Evolutionary conservation across 2,329 filamentous ascomycete genomes (phyloP).

Genomic region (Beauveria pseudobassiana): DNA sequence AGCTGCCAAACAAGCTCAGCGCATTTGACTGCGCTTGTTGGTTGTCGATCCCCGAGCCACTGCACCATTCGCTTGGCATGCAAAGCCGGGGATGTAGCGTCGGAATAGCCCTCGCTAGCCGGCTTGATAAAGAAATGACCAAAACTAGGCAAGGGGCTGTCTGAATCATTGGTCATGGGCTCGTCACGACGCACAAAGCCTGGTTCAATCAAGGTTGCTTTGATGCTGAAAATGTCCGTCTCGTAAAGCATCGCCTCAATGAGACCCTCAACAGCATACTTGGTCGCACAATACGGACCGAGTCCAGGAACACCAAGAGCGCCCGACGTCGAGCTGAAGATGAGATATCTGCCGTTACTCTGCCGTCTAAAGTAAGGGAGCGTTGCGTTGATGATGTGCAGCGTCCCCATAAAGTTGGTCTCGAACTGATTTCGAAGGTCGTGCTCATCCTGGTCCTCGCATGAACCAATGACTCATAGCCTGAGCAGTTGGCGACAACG

Average conservation of each 20-base stretch:
- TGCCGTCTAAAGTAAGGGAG: slow-evolving; percentile 81
- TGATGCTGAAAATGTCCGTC: slow-evolving; percentile 83
- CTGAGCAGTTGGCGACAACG: slow-evolving; percentile 86
- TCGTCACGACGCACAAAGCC: slow-evolving; percentile 85
- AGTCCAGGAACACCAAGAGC: slow-evolving; percentile 89
- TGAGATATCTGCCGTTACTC: slow-evolving; percentile 72
- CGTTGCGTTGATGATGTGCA: slow-evolving; percentile 86
- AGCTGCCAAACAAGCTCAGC: slow-evolving; percentile 92
- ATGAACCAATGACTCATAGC: slow-evolving; percentile 90
- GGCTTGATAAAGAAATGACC: slow-evolving; percentile 89
- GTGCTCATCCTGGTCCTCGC: slow-evolving; percentile 93
- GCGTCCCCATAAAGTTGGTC: slow-evolving; percentile 92
- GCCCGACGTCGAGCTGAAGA: slow-evolving; percentile 89
- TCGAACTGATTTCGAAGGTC: slow-evolving; percentile 95
- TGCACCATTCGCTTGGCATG: slow-evolving; percentile 89
- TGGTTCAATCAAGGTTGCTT: slow-evolving; percentile 86
- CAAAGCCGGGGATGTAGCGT: slow-evolving; percentile 70
- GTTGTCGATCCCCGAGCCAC: slow-evolving; percentile 89
- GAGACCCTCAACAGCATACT: slow-evolving; percentile 91
- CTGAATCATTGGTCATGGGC: slow-evolving; percentile 38
- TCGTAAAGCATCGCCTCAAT: slow-evolving; percentile 98
- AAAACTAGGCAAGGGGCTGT: slow-evolving; percentile 65
- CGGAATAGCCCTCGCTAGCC: slow-evolving; percentile 72
- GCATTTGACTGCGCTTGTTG: slow-evolving; percentile 85
- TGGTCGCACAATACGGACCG: slow-evolving; percentile 92